These are phyloP conservation scores for Stephanodiscus minutulus DNA, from an alignment of 108 stramenopile species.

Conservation along the genomic window DNA sequence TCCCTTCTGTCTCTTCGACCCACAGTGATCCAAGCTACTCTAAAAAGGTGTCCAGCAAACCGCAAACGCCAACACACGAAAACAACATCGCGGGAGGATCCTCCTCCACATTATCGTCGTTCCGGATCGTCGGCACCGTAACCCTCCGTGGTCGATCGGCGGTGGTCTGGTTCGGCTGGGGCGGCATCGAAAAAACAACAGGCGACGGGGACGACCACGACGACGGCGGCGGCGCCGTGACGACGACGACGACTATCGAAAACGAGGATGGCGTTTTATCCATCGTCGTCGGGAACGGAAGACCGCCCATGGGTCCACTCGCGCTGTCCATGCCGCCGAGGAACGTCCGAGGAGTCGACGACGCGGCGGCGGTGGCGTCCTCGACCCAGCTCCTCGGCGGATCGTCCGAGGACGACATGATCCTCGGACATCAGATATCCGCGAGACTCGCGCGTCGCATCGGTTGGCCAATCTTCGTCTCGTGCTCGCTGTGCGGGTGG, in stretches of 20 bases:
- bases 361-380: no score
- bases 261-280: constrained; percentile 41
- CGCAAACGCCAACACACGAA: no score
- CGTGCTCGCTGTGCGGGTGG: constrained; percentile 58
- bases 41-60: no score
- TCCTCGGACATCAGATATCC: constrained; percentile 68
- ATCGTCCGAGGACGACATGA: constrained; percentile 63
- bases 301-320: no score
- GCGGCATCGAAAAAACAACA: constrained; percentile 23
- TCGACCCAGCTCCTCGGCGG: constrained; percentile 70
- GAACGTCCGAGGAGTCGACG: no score
- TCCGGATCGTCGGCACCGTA: constrained; percentile 73
- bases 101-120: constrained; percentile 3
- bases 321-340: no score
- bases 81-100: no score
- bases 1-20: no score
- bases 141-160: constrained; percentile 59
- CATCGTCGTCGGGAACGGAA: background rate
- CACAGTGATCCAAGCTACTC: no score
- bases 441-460: constrained; percentile 55
- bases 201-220: constrained; percentile 1
- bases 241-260: background rate
- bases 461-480: constrained; percentile 72
- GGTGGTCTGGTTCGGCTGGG: constrained; percentile 79
- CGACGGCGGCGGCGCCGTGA: background rate